A percentile compares a stretch with the other conserved stretches of the same genome.
These are phyloP conservation scores for Aspergillus heteromorphus DNA, from an alignment of 495 filamentous ascomycete species.

Conservation along the genomic window DNA sequence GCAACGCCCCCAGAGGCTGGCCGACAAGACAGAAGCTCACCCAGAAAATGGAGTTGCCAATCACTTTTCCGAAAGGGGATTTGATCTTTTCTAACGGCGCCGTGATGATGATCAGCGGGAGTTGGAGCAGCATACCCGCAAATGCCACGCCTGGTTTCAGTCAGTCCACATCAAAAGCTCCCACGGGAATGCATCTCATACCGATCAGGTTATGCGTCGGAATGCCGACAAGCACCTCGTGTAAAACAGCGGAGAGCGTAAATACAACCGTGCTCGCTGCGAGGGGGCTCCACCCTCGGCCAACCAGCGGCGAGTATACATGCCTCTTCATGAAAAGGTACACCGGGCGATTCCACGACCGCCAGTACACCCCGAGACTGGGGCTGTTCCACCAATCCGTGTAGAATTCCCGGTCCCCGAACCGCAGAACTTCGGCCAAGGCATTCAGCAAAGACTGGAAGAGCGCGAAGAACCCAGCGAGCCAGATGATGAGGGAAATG, in stretches of 20 bases:
- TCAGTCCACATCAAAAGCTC: conserved; percentile 9
- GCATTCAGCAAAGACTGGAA: conserved; percentile 90
- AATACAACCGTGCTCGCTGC: conserved; percentile 76
- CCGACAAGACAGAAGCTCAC: conserved; percentile 88
- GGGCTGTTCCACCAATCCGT: conserved; percentile 96
- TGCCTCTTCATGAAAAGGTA: conserved; percentile 94
- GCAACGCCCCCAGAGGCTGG: conserved; percentile 80
- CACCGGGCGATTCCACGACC: conserved; percentile 95
- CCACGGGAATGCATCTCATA: conserved; percentile 27
- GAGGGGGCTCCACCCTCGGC: conserved; percentile 65
- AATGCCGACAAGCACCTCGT: conserved; percentile 89
- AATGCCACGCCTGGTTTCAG: conserved; percentile 70
- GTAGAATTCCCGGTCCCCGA: conserved; percentile 93
- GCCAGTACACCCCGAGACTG: conserved; percentile 84
- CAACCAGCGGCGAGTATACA: conserved; percentile 78
- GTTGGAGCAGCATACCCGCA: conserved; percentile 85
- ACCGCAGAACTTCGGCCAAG: conserved; percentile 81
- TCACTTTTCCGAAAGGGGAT: conserved; percentile 61
- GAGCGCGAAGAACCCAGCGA: conserved; percentile 92
- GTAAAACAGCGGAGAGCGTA: conserved; percentile 75
- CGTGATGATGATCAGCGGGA: conserved; percentile 82
- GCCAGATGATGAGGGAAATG: conserved; percentile 90
- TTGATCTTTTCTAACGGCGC: conserved; percentile 71
- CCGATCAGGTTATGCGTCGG: conserved; percentile 94
- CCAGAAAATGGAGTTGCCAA: conserved; percentile 96